Percentiles rank a stretch among this genome's conserved stretches.
These are phyloP conservation scores for Biancaea sappan DNA, from an alignment of 306 rosid genomes.

Conservation along the genomic window DNA sequence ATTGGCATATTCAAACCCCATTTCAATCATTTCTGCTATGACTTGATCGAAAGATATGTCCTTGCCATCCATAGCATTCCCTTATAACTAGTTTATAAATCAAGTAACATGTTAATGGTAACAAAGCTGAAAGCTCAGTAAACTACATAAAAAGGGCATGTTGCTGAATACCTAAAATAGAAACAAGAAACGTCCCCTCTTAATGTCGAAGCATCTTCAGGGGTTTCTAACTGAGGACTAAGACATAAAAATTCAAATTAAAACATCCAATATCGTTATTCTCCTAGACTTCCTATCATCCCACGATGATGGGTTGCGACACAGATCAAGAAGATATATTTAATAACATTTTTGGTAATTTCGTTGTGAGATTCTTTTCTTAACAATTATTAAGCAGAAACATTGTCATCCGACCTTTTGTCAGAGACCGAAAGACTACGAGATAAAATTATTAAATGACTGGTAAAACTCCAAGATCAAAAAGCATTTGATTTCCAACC, in stretches of 20 bases:
- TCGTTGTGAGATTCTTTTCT: background rate
- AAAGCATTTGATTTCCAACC: background rate
- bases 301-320: background rate
- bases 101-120: background rate
- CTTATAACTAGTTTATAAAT: background rate
- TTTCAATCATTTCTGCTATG: constrained; percentile 58
- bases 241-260: background rate
- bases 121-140: background rate
- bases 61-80: constrained; percentile 43
- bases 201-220: background rate
- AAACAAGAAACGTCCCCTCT: background rate
- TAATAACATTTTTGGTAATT: background rate
- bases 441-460: background rate
- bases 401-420: background rate
- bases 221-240: background rate
- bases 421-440: background rate
- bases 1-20: constrained; percentile 60
- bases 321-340: background rate
- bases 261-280: background rate
- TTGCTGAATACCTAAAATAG: background rate
- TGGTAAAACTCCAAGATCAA: background rate
- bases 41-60: constrained; percentile 45
- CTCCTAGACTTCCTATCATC: background rate
- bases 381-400: background rate
- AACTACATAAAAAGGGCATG: background rate